Evolutionary conservation across 768 basidiomycete species (phyloP), one percentile per base, ranked within the genome.

Genomic region (Agrocybe praecox): DNA sequence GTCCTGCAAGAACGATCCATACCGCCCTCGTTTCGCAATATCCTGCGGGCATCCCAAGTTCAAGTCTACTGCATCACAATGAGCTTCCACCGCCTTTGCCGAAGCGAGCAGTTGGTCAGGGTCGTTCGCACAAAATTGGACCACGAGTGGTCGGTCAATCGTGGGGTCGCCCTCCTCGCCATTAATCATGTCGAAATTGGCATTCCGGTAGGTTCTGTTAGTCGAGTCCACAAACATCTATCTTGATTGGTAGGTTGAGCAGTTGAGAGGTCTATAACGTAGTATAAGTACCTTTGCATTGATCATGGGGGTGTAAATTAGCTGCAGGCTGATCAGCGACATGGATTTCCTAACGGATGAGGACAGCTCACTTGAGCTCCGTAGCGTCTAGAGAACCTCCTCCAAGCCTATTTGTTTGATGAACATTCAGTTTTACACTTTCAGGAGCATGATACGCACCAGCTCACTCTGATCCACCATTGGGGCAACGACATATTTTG

Each of bases 381-480:
- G 67, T 95, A 92, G 55, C 86, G 76, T 56, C 95, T 80, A 7
- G 91, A 90, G 22, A 98, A 76, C 56, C 83, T 83, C 59, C 96
- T 83, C 91, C 93, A 98, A 6, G 96, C 91, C 96, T 98, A 65
- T 22, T 24, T 7, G 14, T 19, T 14, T 3, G 10, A 50, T 60
- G 34, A 60, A 60, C 15, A 8, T 18, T 40, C 55, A 15, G 57
- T 47, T 48, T 17, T 46, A 51, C 10, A 53, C n/a, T n/a, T 32
- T 36, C 14, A 49, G 34, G 32, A 12, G 33, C 43, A 21, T 22
- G 15, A 33, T 52, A 81, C 90, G 64, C 64, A 97, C 96, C 70
- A 98, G 80, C 72, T 98, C 96, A 67, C 90, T 93, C 76, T 97
- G 94, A 71, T 98, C 97, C 0, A 98, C 97, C 97, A 99, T 99